Base-by-base conservation (phyloP, 2,329 filamentous ascomycete species). In the Clonostachys solani region DNA sequence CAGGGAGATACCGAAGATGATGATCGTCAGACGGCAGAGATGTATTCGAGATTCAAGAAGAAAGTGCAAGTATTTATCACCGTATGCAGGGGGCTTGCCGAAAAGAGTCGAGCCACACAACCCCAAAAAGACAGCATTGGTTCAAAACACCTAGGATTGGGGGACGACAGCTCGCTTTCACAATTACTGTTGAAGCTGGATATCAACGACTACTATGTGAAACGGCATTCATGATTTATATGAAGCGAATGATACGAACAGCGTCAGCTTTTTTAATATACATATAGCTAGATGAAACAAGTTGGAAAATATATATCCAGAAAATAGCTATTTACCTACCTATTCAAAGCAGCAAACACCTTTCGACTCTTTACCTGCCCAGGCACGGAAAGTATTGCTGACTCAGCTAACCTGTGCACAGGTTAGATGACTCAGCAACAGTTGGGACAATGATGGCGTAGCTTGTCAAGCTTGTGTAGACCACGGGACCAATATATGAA, bases 61-160 rank as follows among this genome's bases (percentile, higher is more conserved):
- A 89, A 90, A 56, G 76, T 89, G 1, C 77, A 81, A 23, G 78
- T 88, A 0, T 94, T 95, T 56, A 74, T 94, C 48, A 84, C 73
- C 43, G 88, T 87, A 2, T 94, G 81, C 61, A 78, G 75, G 49
- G 84, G 77, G 2, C 72, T 87, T 59, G 83, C 74, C 40, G 88
- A 84, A 60, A 89, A 80, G 75, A 36, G 19, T 6, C n/a, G 23
- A 9, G 38, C 17, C 10, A 38, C 56, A 16, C 62, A 57, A 51
- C 59, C 53, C 50, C 62, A 52, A 49, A 38, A 38, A 38, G 36
- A 18, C 15, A 18, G 36, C 36, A 18, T 38, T 38, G 52, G 66
- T 50, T 60, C 66, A 53, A 64, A 60, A 53, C 57, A 58, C 54
- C 60, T 66, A 63, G 63, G 63, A 54, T 64, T 64, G 52, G 65